phyloP scores from a whole-genome alignment of 2,329 filamentous ascomycete genomes.

The Diaporthe citrichinensis region DNA sequence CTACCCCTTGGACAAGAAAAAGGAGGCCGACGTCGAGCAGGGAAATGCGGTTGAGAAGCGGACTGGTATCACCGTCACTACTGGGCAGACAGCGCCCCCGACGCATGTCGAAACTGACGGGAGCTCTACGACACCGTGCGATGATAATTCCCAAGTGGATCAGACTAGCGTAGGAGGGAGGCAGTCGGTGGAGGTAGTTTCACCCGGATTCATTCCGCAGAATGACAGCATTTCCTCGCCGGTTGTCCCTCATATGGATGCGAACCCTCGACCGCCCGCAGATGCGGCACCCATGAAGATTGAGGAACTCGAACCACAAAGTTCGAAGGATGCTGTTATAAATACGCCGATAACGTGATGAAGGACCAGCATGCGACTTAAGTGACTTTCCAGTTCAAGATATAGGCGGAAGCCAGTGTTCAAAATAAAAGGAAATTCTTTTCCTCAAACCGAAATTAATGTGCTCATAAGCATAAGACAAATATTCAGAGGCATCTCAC shows the following conservation, averaged over 20 bases:
- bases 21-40: not conserved
- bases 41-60: not conserved
- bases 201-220: not conserved
- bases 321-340: not conserved
- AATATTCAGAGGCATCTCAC: too few species aligned
- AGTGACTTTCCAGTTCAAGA: not conserved
- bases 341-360: not conserved
- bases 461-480: too few species aligned
- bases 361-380: not conserved
- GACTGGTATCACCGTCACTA: not conserved
- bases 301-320: not conserved
- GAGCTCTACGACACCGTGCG: not conserved
- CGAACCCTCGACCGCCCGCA: not conserved
- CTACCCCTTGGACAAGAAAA: not conserved
- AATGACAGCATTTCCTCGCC: not conserved
- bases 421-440: not conserved
- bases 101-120: not conserved
- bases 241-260: not conserved
- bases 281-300: too few species aligned
- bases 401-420: not conserved
- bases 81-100: not conserved
- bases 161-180: not conserved
- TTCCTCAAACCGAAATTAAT: not conserved
- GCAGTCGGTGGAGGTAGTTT: not conserved
- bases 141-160: not conserved